Evolutionary conservation across 768 basidiomycete genomes (phyloP).

Genomic region (Suillus subalutaceus): DNA sequence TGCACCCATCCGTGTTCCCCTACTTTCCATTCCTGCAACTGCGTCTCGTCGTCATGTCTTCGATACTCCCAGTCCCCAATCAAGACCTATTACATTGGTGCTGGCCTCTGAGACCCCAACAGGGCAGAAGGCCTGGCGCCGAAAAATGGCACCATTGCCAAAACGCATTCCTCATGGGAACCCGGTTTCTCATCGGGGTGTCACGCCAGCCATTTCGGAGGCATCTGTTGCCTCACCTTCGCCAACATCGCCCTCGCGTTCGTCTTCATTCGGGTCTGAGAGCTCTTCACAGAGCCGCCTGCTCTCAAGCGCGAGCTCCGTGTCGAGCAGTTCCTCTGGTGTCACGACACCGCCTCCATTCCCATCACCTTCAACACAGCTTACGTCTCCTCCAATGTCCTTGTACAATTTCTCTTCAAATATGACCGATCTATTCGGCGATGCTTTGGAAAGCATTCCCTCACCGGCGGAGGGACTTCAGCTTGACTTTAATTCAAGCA

Average conservation of each 20-base stretch:
- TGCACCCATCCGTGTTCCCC: slow-evolving; percentile 10
- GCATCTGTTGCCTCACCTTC: slow-evolving; percentile 8
- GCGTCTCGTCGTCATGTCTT: slow-evolving; percentile 20
- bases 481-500: slow-evolving; percentile 8
- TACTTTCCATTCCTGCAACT: slow-evolving; percentile 10
- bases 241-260: background rate
- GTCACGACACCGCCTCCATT: slow-evolving; percentile 3
- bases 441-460: background rate
- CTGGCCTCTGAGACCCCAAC: background rate
- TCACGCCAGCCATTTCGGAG: slow-evolving; percentile 18
- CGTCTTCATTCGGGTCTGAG: slow-evolving; percentile 8
- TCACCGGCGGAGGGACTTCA: slow-evolving; percentile 11
- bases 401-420: slow-evolving; percentile 7
- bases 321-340: background rate
- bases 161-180: slow-evolving; percentile 26
- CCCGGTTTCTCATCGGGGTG: slow-evolving; percentile 17
- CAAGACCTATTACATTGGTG: slow-evolving; percentile 19
- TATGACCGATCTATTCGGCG: slow-evolving; percentile 10
- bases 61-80: slow-evolving; percentile 20
- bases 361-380: slow-evolving; percentile 1
- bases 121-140: background rate
- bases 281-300: background rate
- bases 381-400: slow-evolving; percentile 1
- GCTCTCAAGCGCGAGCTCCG: slow-evolving; percentile 8
- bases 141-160: slow-evolving; percentile 29